Base-by-base conservation (phyloP, 2,329 filamentous ascomycete species). In the Ophiostoma perfectum region DNA sequence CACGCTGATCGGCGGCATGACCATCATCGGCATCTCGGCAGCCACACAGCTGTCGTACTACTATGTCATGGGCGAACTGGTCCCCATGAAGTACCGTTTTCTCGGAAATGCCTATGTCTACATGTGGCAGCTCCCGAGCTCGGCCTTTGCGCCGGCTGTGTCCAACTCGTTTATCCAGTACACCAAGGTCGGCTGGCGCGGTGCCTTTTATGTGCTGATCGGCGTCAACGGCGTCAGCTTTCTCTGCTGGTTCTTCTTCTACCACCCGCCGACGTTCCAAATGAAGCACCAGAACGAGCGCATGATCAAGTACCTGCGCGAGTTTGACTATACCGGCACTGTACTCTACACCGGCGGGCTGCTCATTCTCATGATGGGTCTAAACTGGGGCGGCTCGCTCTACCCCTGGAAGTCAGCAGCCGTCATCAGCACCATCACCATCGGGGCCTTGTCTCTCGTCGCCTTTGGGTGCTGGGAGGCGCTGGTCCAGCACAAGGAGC, bases 31-130 rank as follows among this genome's bases (percentile, higher is more conserved):
- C 36, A 73, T 78, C 12, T 78, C 77, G 5, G 76, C 75, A 4
- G 71, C 78, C 6, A 75, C 75, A 2, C 78, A 80, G 71, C 73
- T 79, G 36, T 77, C 76, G 16, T 80, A 77, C 75, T 74, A 73
- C 67, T 77, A 76, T 63, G 75, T 78, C 42, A 73, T 78, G 68
- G 75, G 73, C 14, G 79, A 80, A 72, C 73, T 80, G 27, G 77
- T 79, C 6, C 77, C 78, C 11, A 79, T 78, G 72, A 77, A 77
- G 71, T 71, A 75, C 39, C 78, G 78, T 44, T 74, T 76, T 58
- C 63, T 73, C 9, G 76, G 75, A 39, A 76, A 76, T 65, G 73
- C 75, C 9, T 73, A 74, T 65, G 74, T 77, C 39, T 79, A 77
- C 70, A 64, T 76, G 58, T 74, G 75, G 42, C 75, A 74, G 14